Evolutionary conservation across 2,329 filamentous ascomycete genomes (phyloP).

Genomic region (Arthrobotrys musiformis): DNA sequence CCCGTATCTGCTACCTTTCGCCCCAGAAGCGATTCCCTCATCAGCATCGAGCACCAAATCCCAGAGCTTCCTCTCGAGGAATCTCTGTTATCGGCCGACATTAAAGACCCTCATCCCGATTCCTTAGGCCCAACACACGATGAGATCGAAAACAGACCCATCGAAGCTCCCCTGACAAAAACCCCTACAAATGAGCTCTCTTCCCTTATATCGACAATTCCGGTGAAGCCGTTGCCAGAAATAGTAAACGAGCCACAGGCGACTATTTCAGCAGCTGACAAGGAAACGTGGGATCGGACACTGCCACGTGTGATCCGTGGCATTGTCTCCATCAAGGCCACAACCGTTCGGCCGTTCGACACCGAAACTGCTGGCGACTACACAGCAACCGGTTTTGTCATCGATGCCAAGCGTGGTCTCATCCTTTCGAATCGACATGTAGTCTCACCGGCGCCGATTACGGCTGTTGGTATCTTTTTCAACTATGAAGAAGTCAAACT

Average conservation of each 20-base stretch:
- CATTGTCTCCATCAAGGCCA: constrained; percentile 60
- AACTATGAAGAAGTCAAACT: constrained; percentile 60
- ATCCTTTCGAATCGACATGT: constrained; percentile 60
- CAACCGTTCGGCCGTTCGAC: constrained; percentile 60
- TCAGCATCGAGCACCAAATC: constrained; percentile 50
- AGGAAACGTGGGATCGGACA: constrained; percentile 60
- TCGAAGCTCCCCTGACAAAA: constrained; percentile 49
- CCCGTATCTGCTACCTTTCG: constrained; percentile 53
- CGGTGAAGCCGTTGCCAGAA: constrained; percentile 49
- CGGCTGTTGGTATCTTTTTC: constrained; percentile 60
- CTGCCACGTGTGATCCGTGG: constrained; percentile 59
- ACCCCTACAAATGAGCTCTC: constrained; percentile 46
- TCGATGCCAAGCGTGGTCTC: constrained; percentile 59
- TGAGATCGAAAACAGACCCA: constrained; percentile 36
- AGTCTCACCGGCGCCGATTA: constrained; percentile 60
- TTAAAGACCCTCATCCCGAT: constrained; percentile 37
- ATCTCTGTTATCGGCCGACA: constrained; percentile 36
- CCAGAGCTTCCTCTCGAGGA: constrained; percentile 48
- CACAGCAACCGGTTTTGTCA: constrained; percentile 60
- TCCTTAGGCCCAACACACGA: constrained; percentile 35
- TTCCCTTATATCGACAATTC: constrained; percentile 51
- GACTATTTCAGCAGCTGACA: constrained; percentile 56
- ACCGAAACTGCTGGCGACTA: constrained; percentile 60
- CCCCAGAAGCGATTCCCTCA: constrained; percentile 41
- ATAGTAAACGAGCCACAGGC: constrained; percentile 53